These are phyloP conservation scores for Chrysosporium keratinophilum DNA, from an alignment of 2,329 filamentous ascomycete genomes.

Conservation along the genomic window DNA sequence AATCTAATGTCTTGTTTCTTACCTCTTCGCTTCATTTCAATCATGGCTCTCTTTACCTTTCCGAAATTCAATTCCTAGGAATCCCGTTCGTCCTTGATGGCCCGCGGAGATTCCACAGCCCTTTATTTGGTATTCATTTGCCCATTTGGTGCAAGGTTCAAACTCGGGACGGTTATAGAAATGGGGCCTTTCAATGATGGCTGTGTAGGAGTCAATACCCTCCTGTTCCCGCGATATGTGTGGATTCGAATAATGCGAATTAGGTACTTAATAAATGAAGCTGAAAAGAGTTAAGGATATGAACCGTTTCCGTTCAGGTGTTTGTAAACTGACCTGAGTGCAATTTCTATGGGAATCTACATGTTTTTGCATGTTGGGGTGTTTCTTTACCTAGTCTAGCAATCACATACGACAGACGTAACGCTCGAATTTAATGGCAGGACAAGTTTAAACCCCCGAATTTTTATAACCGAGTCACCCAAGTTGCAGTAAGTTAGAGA, in stretches of 20 bases:
- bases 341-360: too few species aligned
- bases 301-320: too few species aligned
- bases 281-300: background rate
- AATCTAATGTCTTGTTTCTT: slow-evolving; percentile 1
- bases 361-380: too few species aligned
- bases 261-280: background rate
- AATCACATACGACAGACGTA: too few species aligned
- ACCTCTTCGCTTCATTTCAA: background rate
- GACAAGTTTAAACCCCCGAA: too few species aligned
- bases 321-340: too few species aligned
- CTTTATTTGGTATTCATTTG: background rate
- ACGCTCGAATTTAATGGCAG: too few species aligned
- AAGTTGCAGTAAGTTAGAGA: too few species aligned
- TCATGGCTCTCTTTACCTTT: background rate
- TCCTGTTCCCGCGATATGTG: background rate
- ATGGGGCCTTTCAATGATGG: slow-evolving; percentile 4
- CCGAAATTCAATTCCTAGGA: background rate
- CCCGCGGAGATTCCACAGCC: background rate
- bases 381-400: too few species aligned
- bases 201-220: background rate
- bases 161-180: slow-evolving; percentile 2
- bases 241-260: background rate
- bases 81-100: slow-evolving; percentile 2
- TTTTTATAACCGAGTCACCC: too few species aligned
- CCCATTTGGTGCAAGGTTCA: background rate